Evolutionary conservation across 306 rosid genomes (phyloP).

Genomic region (Fragaria vesca): DNA sequence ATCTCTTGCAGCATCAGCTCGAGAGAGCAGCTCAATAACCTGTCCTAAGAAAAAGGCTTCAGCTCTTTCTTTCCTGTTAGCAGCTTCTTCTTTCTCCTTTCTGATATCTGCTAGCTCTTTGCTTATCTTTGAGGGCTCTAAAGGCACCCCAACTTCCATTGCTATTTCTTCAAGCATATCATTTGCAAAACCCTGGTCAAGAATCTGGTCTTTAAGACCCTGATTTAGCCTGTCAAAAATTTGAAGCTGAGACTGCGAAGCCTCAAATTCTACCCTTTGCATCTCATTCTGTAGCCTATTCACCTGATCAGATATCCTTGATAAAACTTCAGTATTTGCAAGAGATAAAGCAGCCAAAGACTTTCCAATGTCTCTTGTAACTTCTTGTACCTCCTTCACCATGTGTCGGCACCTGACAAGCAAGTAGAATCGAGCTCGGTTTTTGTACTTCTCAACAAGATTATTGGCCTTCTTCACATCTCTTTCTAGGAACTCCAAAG

Average conservation of each 20-base stretch:
- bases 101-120: constrained; percentile 72
- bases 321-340: constrained; percentile 60
- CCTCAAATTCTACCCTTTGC: constrained; percentile 83
- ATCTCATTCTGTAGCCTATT: constrained; percentile 63
- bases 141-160: constrained; percentile 76
- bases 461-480: constrained; percentile 69
- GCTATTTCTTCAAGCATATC: constrained; percentile 68
- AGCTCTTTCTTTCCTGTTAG: constrained; percentile 59
- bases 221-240: constrained; percentile 63
- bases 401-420: constrained; percentile 67
- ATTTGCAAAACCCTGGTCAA: constrained; percentile 75
- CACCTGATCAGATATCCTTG: constrained; percentile 74
- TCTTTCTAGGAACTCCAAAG: constrained; percentile 65
- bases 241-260: constrained; percentile 58
- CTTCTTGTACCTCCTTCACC: constrained; percentile 68
- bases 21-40: constrained; percentile 74
- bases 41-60: constrained; percentile 68
- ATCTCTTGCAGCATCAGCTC: constrained; percentile 86
- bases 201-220: constrained; percentile 64
- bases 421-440: constrained; percentile 61
- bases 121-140: constrained; percentile 76
- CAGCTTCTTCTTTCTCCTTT: constrained; percentile 80
- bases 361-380: constrained; percentile 69
- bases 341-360: constrained; percentile 58
- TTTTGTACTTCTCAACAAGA: constrained; percentile 65